These are phyloP conservation scores for Mucor lusitanicus DNA, from an alignment of 371 early-diverging fungal genomes.

Conservation along the genomic window DNA sequence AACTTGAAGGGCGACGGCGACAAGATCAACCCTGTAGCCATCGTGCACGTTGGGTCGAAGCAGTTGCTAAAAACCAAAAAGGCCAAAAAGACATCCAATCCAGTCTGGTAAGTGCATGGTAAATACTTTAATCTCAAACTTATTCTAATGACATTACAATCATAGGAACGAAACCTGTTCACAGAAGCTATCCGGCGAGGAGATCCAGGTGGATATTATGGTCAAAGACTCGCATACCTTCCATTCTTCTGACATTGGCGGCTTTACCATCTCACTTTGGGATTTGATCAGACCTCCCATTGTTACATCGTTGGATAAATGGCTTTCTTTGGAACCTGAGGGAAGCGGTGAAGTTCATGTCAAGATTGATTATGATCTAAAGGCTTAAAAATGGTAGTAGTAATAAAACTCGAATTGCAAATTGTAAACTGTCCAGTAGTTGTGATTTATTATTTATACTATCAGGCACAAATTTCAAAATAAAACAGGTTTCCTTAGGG, in stretches of 20 bases:
- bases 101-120: conserved; percentile 54
- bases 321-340: conserved; percentile 39
- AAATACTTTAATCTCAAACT: not conserved
- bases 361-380: conserved; percentile 23
- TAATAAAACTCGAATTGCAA: not conserved
- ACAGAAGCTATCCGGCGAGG: conserved; percentile 32
- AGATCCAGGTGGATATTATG: conserved; percentile 47
- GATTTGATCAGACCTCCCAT: conserved; percentile 34
- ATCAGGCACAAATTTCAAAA: too few species aligned
- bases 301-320: conserved; percentile 22
- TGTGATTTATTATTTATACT: too few species aligned
- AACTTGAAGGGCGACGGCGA: conserved; percentile 53
- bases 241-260: conserved; percentile 62
- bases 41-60: conserved; percentile 51
- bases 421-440: too few species aligned
- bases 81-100: conserved; percentile 71
- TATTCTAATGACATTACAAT: not conserved
- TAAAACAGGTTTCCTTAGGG: too few species aligned
- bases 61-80: conserved; percentile 71
- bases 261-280: conserved; percentile 54
- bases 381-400: not conserved
- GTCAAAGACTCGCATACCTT: conserved; percentile 71
- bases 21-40: conserved; percentile 57
- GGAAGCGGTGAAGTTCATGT: conserved; percentile 47
- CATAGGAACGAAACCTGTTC: conserved; percentile 13